These are phyloP conservation scores for Nitzschia sp. DNA, from an alignment of 108 stramenopile species.

Conservation along the genomic window DNA sequence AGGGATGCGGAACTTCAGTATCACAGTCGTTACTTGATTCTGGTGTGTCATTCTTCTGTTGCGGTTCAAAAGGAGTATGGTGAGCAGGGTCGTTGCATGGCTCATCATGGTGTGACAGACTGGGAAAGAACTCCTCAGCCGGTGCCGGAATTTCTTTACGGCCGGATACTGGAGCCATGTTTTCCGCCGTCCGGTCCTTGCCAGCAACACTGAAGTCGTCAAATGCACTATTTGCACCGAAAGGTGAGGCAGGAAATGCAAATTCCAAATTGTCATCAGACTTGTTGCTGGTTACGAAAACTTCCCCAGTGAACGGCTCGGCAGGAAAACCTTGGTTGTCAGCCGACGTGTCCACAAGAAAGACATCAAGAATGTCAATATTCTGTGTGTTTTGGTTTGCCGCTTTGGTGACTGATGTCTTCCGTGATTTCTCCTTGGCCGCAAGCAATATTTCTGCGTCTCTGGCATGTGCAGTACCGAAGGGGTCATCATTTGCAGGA, in stretches of 20 bases:
- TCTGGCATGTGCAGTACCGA: constrained; percentile 9
- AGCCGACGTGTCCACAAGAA: not conserved
- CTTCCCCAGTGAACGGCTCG: not conserved
- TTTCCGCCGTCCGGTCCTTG: too few species aligned
- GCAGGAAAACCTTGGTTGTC: not conserved
- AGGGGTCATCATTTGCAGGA: constrained; percentile 9
- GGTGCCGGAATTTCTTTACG: not conserved
- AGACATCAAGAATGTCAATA: not conserved
- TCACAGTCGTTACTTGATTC: not conserved
- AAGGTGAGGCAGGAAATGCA: constrained; percentile 17
- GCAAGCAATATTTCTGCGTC: constrained; percentile 14
- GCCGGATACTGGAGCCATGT: not conserved
- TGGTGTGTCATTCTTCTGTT: not conserved
- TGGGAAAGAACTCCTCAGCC: not conserved
- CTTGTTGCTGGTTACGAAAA: not conserved
- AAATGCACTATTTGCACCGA: not conserved
- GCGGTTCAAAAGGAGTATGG: not conserved
- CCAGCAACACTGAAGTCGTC: not conserved
- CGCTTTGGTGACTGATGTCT: not conserved
- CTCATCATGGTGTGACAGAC: not conserved
- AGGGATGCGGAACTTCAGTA: not conserved
- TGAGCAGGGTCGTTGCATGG: not conserved
- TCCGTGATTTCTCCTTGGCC: constrained; percentile 3
- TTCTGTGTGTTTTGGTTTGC: not conserved
- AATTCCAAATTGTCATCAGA: not conserved